Evolutionary conservation across 768 basidiomycete genomes (phyloP).

Genomic region (Glaciozyma antarctica): DNA sequence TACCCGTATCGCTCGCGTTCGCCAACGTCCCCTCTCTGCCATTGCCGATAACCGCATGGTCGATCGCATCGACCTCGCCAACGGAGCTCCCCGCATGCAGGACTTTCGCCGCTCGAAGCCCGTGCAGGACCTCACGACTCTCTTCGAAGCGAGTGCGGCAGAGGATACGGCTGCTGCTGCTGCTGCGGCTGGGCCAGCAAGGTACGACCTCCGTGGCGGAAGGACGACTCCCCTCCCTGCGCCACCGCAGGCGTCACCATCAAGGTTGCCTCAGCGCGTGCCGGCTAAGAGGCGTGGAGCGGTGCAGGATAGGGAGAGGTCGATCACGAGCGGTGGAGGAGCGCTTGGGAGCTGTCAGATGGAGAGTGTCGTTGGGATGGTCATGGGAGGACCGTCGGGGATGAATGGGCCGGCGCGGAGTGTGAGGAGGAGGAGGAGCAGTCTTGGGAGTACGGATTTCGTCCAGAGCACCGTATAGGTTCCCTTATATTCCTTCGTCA

Average conservation of each 20-base stretch:
- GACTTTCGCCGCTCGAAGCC: neutral
- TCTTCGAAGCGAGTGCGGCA: slow-evolving; percentile 13
- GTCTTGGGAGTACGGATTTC: slow-evolving; percentile 14
- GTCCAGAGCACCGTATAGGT: neutral
- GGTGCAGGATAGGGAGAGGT: neutral
- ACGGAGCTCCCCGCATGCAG: neutral
- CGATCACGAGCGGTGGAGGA: neutral
- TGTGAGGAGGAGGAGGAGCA: slow-evolving; percentile 17
- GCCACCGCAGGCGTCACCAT: neutral
- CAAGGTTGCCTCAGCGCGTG: slow-evolving; percentile 19
- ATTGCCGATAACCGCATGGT: slow-evolving; percentile 23
- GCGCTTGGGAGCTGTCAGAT: neutral
- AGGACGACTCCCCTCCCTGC: neutral
- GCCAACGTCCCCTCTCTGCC: slow-evolving; percentile 14
- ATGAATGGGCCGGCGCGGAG: neutral
- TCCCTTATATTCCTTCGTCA: too few species aligned
- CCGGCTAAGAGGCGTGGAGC: slow-evolving; percentile 14
- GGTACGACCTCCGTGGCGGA: slow-evolving; percentile 18
- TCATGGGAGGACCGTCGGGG: neutral
- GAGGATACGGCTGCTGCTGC: too few species aligned
- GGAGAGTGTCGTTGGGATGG: neutral
- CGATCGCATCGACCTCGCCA: slow-evolving; percentile 4
- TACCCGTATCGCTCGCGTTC: slow-evolving; percentile 17
- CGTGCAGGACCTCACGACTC: slow-evolving; percentile 19
- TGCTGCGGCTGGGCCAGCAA: neutral